Conservation (phyloP, 352 stramenopile species). For the Phytophthora tubulina region DNA sequence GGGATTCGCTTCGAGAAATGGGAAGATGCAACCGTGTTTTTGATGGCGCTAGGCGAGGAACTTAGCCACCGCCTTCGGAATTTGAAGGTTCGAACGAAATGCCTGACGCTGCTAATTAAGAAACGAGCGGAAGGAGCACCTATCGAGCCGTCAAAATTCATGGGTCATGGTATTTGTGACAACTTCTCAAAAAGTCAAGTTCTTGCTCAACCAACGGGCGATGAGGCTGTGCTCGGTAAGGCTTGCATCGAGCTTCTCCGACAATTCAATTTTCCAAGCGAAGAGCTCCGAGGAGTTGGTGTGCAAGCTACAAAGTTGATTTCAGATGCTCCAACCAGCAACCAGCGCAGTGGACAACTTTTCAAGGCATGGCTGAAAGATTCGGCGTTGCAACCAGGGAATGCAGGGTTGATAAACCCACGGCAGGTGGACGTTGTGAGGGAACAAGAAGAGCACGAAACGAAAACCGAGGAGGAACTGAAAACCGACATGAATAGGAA, state of each 20-base stretch:
- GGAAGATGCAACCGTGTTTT: constrained; percentile 81
- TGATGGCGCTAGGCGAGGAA: constrained; percentile 83
- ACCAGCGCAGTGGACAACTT: constrained; percentile 46
- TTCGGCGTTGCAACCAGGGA: constrained; percentile 13
- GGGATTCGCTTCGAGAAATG: constrained; percentile 90
- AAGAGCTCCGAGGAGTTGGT: constrained; percentile 78
- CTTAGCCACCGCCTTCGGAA: constrained; percentile 67
- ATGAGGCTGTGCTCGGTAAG: constrained; percentile 59
- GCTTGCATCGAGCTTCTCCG: constrained; percentile 67
- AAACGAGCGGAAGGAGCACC: constrained; percentile 74
- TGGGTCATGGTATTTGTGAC: constrained; percentile 89
- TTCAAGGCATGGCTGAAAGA: constrained; percentile 70
- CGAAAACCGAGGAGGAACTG: constrained; percentile 25
- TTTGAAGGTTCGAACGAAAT: constrained; percentile 66
- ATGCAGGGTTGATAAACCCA: background rate
- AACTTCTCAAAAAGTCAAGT: constrained; percentile 85
- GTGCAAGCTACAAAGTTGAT: constrained; percentile 83
- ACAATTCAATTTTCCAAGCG: constrained; percentile 63
- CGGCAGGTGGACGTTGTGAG: background rate
- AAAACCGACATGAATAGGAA: background rate
- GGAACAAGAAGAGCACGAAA: constrained; percentile 15
- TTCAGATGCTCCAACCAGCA: constrained; percentile 25
- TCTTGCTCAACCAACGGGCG: constrained; percentile 65
- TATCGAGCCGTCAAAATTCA: constrained; percentile 86
- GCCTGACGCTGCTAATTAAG: constrained; percentile 88